A percentile compares a stretch with the other conserved stretches of the same genome.
Conservation (phyloP, 2,329 filamentous ascomycete species). For the Beauveria varroae region DNA sequence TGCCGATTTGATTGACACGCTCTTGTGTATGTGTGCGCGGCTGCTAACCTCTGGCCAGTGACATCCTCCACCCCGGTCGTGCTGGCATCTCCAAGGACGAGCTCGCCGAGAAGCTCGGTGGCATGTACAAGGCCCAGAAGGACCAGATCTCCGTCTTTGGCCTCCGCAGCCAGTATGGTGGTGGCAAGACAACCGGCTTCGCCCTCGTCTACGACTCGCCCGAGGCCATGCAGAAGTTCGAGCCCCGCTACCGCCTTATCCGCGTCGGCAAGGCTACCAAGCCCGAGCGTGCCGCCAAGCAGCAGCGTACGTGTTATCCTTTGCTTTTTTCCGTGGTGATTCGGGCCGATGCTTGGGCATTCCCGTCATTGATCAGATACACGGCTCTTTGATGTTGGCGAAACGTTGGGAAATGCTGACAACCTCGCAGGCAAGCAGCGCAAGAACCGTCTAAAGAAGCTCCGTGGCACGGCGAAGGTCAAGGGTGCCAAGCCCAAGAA, state of each 20-base stretch:
- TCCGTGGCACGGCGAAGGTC: constrained; percentile 95
- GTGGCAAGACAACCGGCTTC: constrained; percentile 99
- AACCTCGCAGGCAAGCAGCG: constrained; percentile 85
- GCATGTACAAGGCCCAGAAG: constrained; percentile 97
- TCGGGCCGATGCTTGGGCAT: not conserved
- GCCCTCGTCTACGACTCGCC: constrained; percentile 96
- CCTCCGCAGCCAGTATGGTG: constrained; percentile 97
- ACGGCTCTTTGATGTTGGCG: not conserved
- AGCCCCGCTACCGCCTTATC: constrained; percentile 95
- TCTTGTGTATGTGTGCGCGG: not conserved
- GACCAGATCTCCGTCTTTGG: constrained; percentile 97
- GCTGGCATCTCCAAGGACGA: constrained; percentile 99
- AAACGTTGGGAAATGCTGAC: constrained; percentile 15
- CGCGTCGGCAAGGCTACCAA: constrained; percentile 87
- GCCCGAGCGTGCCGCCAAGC: constrained; percentile 95
- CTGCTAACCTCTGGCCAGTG: constrained; percentile 50
- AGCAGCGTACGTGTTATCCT: constrained; percentile 77
- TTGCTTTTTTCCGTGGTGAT: not conserved
- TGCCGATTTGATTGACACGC: no score
- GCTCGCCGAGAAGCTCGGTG: constrained; percentile 87
- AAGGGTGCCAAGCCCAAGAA: constrained; percentile 95
- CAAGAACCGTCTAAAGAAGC: constrained; percentile 99
- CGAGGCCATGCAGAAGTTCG: constrained; percentile 99
- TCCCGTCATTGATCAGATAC: not conserved
- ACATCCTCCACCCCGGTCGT: constrained; percentile 98